phyloP scores from a whole-genome alignment of 495 filamentous ascomycete genomes.

The Hypoxylon fragiforme region DNA sequence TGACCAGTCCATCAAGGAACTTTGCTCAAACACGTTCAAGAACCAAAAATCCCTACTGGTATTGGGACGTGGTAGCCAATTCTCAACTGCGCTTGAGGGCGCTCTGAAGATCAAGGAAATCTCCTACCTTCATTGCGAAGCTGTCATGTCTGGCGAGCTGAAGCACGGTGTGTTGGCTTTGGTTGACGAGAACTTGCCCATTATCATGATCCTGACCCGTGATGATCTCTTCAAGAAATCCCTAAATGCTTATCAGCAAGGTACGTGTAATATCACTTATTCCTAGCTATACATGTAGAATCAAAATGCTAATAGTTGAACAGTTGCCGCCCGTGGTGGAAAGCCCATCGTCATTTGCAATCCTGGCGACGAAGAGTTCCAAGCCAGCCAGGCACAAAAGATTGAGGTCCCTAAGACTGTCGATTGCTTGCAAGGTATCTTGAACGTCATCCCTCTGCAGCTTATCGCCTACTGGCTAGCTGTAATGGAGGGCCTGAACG shows the following conservation, averaged over 20 bases:
- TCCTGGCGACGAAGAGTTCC: constrained; percentile 84
- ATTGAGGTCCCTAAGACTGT: constrained; percentile 97
- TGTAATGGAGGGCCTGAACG: constrained; percentile 91
- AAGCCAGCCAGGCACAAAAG: constrained; percentile 82
- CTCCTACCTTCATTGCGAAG: constrained; percentile 98
- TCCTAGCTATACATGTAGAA: background rate
- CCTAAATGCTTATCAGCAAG: constrained; percentile 97
- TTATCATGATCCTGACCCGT: constrained; percentile 98
- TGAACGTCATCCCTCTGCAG: constrained; percentile 97
- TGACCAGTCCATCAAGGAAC: constrained; percentile 88
- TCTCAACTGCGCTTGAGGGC: constrained; percentile 96
- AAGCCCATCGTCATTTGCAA: constrained; percentile 99
- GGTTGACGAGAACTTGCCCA: constrained; percentile 96
- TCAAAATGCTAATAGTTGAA: constrained; percentile 11
- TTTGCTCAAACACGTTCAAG: constrained; percentile 89
- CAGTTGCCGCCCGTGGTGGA: constrained; percentile 89
- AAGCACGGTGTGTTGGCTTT: constrained; percentile 98
- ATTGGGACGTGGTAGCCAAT: constrained; percentile 91
- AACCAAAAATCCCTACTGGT: constrained; percentile 95
- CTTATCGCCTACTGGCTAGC: constrained; percentile 98
- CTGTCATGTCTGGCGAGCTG: constrained; percentile 98
- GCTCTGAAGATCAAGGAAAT: constrained; percentile 99
- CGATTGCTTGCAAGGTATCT: constrained; percentile 90
- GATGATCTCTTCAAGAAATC: constrained; percentile 96
- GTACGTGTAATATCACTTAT: constrained; percentile 56